Conservation (phyloP, 2,329 filamentous ascomycete genomes). For the Samsoniella hepiali region DNA sequence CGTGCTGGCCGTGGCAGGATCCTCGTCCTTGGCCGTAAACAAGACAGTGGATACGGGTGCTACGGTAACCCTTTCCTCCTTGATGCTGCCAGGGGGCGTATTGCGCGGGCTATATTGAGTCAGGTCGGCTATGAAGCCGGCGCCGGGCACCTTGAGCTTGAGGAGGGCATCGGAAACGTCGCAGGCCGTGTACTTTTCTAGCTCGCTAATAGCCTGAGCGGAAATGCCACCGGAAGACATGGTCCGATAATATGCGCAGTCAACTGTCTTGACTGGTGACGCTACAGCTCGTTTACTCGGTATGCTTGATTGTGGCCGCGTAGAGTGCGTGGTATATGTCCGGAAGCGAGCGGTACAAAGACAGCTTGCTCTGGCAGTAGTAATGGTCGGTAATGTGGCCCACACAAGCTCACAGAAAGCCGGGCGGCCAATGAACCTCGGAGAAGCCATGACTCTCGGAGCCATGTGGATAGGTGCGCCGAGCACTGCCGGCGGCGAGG, state of each 20-base stretch:
- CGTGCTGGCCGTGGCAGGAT: slow-evolving; percentile 21
- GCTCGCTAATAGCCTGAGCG: slow-evolving; percentile 26
- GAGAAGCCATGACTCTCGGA: slow-evolving; percentile 25
- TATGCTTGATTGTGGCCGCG: not conserved
- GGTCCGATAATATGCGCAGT: not conserved
- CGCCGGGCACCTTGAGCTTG: slow-evolving; percentile 63
- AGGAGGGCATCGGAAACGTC: slow-evolving; percentile 71
- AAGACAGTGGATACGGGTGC: slow-evolving; percentile 59
- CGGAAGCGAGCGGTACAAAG: slow-evolving; percentile 2
- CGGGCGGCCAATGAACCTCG: slow-evolving; percentile 29
- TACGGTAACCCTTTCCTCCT: slow-evolving; percentile 34
- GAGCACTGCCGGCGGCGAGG: not conserved
- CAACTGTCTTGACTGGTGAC: not conserved
- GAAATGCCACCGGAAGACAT: slow-evolving; percentile 21
- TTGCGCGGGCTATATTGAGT: slow-evolving; percentile 30
- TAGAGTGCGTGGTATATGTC: not conserved
- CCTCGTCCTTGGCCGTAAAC: slow-evolving; percentile 57
- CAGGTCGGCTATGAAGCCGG: slow-evolving; percentile 63
- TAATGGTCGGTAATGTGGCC: slow-evolving; percentile 2
- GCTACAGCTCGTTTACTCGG: not conserved
- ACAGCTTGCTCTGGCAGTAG: not conserved
- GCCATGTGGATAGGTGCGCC: slow-evolving; percentile 17
- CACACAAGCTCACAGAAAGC: slow-evolving; percentile 28
- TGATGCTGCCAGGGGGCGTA: slow-evolving; percentile 22
- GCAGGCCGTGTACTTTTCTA: slow-evolving; percentile 43